A percentile compares a stretch with the other conserved stretches of the same genome.
phyloP scores from a whole-genome alignment of 768 basidiomycete genomes.

The Pleurotus citrinopileatus region DNA sequence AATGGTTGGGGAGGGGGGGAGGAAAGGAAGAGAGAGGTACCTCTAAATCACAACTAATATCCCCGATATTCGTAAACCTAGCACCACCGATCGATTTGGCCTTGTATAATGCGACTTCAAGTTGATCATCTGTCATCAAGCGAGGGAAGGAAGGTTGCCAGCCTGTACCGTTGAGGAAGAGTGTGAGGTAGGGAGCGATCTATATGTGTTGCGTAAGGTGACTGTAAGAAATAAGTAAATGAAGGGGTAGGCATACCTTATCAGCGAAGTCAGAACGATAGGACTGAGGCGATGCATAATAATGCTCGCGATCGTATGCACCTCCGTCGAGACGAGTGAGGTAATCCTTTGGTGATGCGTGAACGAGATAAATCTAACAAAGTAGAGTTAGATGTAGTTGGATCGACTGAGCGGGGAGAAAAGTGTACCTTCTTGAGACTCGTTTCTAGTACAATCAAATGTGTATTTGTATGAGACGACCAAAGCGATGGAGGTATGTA shows the following conservation, averaged over 20 bases:
- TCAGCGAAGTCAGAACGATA: constrained; percentile 70
- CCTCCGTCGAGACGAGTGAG: constrained; percentile 54
- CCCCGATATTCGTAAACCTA: constrained; percentile 72
- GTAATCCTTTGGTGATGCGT: constrained; percentile 69
- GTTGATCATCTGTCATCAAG: constrained; percentile 67
- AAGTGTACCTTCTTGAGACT: constrained; percentile 53
- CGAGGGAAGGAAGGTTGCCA: constrained; percentile 81
- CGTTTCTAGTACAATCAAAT: constrained; percentile 42
- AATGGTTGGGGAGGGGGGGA: not conserved
- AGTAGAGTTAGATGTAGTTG: not conserved
- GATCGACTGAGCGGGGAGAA: not conserved
- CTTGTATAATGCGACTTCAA: constrained; percentile 45
- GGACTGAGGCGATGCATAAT: constrained; percentile 66
- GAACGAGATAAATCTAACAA: constrained; percentile 70
- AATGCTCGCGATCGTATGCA: constrained; percentile 60
- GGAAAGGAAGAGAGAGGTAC: constrained; percentile 30
- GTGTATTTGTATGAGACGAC: constrained; percentile 8
- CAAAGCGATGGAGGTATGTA: not conserved
- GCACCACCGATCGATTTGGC: constrained; percentile 50
- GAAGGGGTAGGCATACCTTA: too few relatives aligned
- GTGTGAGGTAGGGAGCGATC: constrained; percentile 83
- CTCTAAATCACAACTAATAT: constrained; percentile 88
- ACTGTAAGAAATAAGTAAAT: too few relatives aligned
- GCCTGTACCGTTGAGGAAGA: constrained; percentile 84
- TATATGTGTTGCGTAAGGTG: too few relatives aligned